These are phyloP conservation scores for Candida sanyaensis DNA, from an alignment of 1,139 yeast genomes.

Conservation along the genomic window DNA sequence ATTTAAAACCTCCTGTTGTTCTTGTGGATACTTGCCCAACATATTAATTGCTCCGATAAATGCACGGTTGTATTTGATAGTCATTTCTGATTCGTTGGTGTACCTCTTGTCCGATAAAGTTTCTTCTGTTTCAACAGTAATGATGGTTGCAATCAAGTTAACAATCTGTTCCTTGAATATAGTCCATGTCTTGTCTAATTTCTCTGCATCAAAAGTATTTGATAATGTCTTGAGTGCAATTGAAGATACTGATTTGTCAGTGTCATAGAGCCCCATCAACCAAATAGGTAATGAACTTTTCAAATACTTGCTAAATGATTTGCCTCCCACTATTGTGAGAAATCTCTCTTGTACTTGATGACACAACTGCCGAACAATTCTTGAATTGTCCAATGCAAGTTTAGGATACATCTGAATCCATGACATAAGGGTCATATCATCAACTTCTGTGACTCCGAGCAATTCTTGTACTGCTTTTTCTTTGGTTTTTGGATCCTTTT, in stretches of 20 bases:
- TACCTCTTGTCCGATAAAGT: slow-evolving; percentile 78
- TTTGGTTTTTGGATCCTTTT: slow-evolving; percentile 80
- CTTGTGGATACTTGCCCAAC: slow-evolving; percentile 38
- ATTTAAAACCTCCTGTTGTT: slow-evolving; percentile 24
- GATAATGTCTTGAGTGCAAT: slow-evolving; percentile 51
- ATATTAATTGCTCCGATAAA: slow-evolving; percentile 54
- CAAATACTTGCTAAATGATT: slow-evolving; percentile 58
- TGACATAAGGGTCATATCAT: slow-evolving; percentile 56
- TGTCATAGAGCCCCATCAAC: slow-evolving; percentile 70
- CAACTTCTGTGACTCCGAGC: slow-evolving; percentile 17
- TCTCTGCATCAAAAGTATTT: slow-evolving; percentile 58
- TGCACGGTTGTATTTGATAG: slow-evolving; percentile 65
- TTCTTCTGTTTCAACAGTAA: slow-evolving; percentile 57
- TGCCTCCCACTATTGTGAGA: slow-evolving; percentile 58
- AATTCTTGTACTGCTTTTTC: slow-evolving; percentile 76
- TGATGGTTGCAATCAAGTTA: slow-evolving; percentile 52
- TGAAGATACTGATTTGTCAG: slow-evolving; percentile 60
- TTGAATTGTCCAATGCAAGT: slow-evolving; percentile 68
- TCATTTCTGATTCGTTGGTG: slow-evolving; percentile 65
- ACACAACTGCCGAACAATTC: slow-evolving; percentile 58
- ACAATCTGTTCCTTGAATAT: slow-evolving; percentile 59
- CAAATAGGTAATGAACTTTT: slow-evolving; percentile 73
- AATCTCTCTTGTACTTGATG: slow-evolving; percentile 64
- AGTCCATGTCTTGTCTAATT: slow-evolving; percentile 58
- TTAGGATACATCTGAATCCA: slow-evolving; percentile 88